These are phyloP conservation scores for Kwoniella dejecticola DNA, from an alignment of 768 basidiomycete genomes.

Conservation along the genomic window DNA sequence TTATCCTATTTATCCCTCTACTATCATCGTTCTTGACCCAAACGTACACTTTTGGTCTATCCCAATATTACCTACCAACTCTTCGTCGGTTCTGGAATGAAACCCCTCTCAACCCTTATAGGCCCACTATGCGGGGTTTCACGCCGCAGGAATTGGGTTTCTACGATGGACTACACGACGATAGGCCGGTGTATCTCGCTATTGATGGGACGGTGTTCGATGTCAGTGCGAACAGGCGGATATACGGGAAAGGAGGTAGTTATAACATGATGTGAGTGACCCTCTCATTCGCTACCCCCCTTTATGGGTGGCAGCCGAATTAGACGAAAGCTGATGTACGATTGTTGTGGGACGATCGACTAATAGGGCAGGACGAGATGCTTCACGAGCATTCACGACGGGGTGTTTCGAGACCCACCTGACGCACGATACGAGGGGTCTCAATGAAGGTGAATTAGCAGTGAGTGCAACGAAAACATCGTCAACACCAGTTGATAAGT, in stretches of 20 bases:
- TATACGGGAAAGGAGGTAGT: constrained; percentile 82
- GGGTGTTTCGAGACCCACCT: constrained; percentile 89
- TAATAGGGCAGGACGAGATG: constrained; percentile 73
- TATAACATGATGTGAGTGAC: constrained; percentile 56
- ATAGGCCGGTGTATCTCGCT: constrained; percentile 78
- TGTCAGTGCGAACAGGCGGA: constrained; percentile 71
- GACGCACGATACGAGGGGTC: constrained; percentile 85
- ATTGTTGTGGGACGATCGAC: no score
- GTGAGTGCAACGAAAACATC: no score
- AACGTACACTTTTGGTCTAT: constrained; percentile 31
- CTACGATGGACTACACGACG: constrained; percentile 68
- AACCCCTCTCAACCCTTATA: constrained; percentile 60
- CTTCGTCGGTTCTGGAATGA: constrained; percentile 22
- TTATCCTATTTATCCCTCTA: constrained; percentile 32
- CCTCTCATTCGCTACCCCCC: background rate
- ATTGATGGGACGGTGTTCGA: constrained; percentile 93
- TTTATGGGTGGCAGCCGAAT: no score
- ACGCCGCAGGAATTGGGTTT: constrained; percentile 69
- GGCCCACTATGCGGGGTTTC: constrained; percentile 63
- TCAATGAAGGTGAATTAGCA: constrained; percentile 69
- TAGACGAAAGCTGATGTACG: no score
- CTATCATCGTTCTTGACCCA: constrained; percentile 63
- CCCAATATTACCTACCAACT: constrained; percentile 18
- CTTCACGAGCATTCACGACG: constrained; percentile 88
- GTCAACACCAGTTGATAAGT: no score